Percentiles rank a stretch among this genome's conserved stretches.
Evolutionary conservation across 2,329 filamentous ascomycete species (phyloP).

Genomic region (Fusarium metavorans): DNA sequence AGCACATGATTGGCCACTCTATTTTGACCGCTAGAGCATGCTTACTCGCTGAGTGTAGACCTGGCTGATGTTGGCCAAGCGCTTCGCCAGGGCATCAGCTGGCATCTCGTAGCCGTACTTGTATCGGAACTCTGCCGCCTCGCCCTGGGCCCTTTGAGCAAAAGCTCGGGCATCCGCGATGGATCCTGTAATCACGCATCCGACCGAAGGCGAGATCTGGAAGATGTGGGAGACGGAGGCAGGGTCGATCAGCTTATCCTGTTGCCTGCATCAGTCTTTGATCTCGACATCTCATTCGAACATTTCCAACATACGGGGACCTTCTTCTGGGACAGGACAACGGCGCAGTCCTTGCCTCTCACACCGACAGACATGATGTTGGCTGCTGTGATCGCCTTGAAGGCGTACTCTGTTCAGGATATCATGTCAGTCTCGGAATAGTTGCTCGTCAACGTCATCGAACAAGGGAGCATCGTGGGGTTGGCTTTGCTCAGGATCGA

Average conservation of each 20-base stretch:
- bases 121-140: slow-evolving; percentile 98
- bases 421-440: slow-evolving; percentile 38
- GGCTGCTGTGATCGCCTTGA: slow-evolving; percentile 99
- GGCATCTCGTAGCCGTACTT: slow-evolving; percentile 99
- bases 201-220: slow-evolving; percentile 94
- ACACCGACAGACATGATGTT: slow-evolving; percentile 99
- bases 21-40: slow-evolving; percentile 29
- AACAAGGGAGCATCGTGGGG: slow-evolving; percentile 27
- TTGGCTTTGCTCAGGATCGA: slow-evolving; percentile 5
- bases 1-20: slow-evolving; percentile 33
- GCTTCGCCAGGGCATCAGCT: slow-evolving; percentile 94
- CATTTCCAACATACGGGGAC: slow-evolving; percentile 79
- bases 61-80: slow-evolving; percentile 98
- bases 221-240: slow-evolving; percentile 98
- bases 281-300: neutral
- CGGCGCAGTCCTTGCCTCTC: slow-evolving; percentile 95
- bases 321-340: slow-evolving; percentile 99
- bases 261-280: slow-evolving; percentile 38
- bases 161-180: slow-evolving; percentile 97
- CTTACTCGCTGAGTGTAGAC: slow-evolving; percentile 96
- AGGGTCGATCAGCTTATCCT: slow-evolving; percentile 99
- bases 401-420: slow-evolving; percentile 87
- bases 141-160: slow-evolving; percentile 90
- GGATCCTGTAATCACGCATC: slow-evolving; percentile 98
- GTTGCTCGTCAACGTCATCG: slow-evolving; percentile 29